Percentiles rank a stretch among this genome's conserved stretches.
Evolutionary conservation across 257 asterid species (phyloP).

Genomic region (Solanum neorickii): DNA sequence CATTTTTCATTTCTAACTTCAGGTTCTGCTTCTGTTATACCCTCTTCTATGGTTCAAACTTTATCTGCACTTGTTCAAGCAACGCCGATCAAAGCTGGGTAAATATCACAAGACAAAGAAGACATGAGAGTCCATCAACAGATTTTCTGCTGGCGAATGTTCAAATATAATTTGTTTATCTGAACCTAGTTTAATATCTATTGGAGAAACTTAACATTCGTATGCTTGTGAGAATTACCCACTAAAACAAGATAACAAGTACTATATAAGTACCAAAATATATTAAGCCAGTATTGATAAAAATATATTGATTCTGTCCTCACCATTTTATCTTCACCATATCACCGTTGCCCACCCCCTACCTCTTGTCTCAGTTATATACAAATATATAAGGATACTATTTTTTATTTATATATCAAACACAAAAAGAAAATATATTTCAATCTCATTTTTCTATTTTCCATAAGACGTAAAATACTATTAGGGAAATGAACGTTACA

Average conservation of each 20-base stretch:
- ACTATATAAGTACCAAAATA: too few relatives aligned
- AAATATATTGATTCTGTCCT: too few relatives aligned
- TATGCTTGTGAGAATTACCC: not conserved
- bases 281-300: too few relatives aligned
- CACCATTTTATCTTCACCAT: too few relatives aligned
- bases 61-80: conserved; percentile 83
- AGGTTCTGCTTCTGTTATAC: conserved; percentile 65
- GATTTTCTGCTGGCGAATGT: not conserved
- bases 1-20: conserved; percentile 1
- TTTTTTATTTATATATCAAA: too few relatives aligned
- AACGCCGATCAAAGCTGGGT: conserved; percentile 67
- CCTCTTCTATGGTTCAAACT: conserved; percentile 89
- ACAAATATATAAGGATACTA: too few relatives aligned
- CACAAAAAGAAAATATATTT: too few relatives aligned
- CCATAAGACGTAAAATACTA: too few relatives aligned
- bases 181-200: not conserved
- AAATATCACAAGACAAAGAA: conserved; percentile 52
- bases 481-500: not conserved
- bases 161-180: not conserved
- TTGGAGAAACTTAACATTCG: not conserved
- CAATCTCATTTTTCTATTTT: too few relatives aligned
- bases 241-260: too few relatives aligned
- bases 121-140: not conserved
- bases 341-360: too few relatives aligned
- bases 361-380: too few relatives aligned